Base-by-base conservation (phyloP, 1,139 yeast genomes). In the Zygosaccharomyces sapae region DNA sequence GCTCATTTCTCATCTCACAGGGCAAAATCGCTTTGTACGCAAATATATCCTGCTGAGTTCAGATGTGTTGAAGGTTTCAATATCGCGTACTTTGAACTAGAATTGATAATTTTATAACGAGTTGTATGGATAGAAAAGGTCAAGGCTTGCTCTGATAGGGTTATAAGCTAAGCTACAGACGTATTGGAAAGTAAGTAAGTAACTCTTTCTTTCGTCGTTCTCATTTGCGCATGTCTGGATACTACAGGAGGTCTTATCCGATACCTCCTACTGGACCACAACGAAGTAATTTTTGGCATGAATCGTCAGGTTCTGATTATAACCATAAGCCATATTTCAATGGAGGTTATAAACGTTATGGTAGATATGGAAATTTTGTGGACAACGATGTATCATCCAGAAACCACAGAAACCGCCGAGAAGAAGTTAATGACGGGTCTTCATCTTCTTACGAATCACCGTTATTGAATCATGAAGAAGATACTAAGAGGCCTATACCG, bases 401-500 rank as follows among this genome's bases (percentile, higher is more conserved):
- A n/a, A 37, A 30, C 12, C 29, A 24, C 33, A 37, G 40, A 19
- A 30, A 24, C 40, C 40, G 40, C 40, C 40, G 40, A 37, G 40
- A 24, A 5, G 40, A 37, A 5, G n/a, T 16, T 19, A 30, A 37
- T 24, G 40, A 12, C 16, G 16, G 16, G 16, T 16, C 16, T 16
- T 16, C 16, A 16, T 16, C 16, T 16, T 16, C 16, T 16, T 16
- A 16, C 16, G 16, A 16, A 16, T 16, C 16, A 25, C 10, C 18
- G 13, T 22, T 13, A 18, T 22, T 24, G 40, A 37, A 12, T 7
- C 22, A 20, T n/a, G 8, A 16, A 10, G 12, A 18, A 1, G 27
- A 10, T 10, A 41, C 31, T 16, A 9, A 24, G 24, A 50, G 64
- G 42, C 65, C 66, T 3, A 16, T 27, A 6, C 59, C 65, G 2